These are phyloP conservation scores for Alternaria arbusti DNA, from an alignment of 2,329 filamentous ascomycete genomes.

Conservation along the genomic window DNA sequence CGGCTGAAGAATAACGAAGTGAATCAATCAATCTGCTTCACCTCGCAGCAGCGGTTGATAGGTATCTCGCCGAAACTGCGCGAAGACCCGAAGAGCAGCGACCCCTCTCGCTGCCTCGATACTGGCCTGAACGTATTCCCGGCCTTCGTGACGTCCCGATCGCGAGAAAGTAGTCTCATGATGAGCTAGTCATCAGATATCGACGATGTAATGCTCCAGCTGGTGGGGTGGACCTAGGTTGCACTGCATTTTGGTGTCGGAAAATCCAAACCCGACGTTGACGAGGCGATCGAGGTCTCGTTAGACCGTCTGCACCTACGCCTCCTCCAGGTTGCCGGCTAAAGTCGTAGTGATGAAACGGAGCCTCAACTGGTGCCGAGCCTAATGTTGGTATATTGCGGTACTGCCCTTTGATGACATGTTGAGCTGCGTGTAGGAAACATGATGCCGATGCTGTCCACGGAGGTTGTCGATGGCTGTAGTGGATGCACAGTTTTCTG, in stretches of 20 bases:
- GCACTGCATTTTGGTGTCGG: conserved; percentile 7
- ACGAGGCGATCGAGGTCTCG: background rate
- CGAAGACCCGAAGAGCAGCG: background rate
- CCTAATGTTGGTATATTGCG: conserved; percentile 8
- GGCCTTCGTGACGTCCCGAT: background rate
- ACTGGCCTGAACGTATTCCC: background rate
- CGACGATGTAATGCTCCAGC: background rate
- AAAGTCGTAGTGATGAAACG: conserved; percentile 7
- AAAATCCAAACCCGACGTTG: conserved; percentile 9
- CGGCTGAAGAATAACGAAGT: background rate
- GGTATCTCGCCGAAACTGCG: background rate
- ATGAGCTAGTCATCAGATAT: background rate
- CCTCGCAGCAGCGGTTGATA: background rate
- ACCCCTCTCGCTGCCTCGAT: background rate
- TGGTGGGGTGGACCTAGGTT: conserved; percentile 11
- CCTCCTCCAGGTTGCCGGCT: conserved; percentile 7
- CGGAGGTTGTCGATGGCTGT: background rate
- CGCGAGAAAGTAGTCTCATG: background rate
- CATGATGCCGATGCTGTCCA: background rate
- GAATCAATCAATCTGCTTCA: background rate
- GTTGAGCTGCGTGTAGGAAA: background rate
- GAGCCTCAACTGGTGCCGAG: conserved; percentile 5
- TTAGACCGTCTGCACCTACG: background rate
- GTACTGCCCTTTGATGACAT: background rate
- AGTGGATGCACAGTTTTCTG: background rate